Evolutionary conservation across 2,329 filamentous ascomycete species (phyloP), one percentile per base, ranked within the genome.

Genomic region (Ophiostoma australiae): DNA sequence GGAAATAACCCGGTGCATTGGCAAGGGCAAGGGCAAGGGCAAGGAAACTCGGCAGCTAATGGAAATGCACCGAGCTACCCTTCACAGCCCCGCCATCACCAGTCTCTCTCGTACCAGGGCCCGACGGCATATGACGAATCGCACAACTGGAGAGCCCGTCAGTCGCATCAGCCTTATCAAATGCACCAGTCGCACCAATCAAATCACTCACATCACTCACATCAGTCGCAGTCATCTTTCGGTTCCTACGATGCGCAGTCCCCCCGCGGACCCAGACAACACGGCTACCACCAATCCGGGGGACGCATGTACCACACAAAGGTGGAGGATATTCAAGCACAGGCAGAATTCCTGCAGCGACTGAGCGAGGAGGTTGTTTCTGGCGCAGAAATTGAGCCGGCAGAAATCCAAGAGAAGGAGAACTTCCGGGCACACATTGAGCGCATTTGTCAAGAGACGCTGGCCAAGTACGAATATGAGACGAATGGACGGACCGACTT

Each of bases 361-460:
- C 78, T 89, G 1, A 84, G 83, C 72, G 73, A 78, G 23, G 70
- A 74, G 20, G 84, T 89, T 67, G 80, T 92, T 23, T 80, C 84
- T 0, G 82, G 81, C 55, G 86, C 87, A 1, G 87, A 90, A 74
- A 93, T 94, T 73, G 84, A 84, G 52, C 76, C 79, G 0, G 78
- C 81, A 0, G 92, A 95, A 74, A 86, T 90, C 69, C 81, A 83
- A 2, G 85, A 89, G 74, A 96, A 95, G 76, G 90, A 95, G 75
- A 77, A 79, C 0, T 94, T 96, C 74, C 86, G 91, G 68, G 77
- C 81, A 66, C 81, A 81, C 35, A 85, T 96, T 20, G 89, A 94
- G 77, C 75, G 79, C 10, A 84, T 91, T 31, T 91, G 91, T 73
- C 86, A 85, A 69, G 78, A 86, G 69, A 85, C 86, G 1, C 85